These are phyloP conservation scores for Huntiella abstrusa DNA, from an alignment of 2,329 filamentous ascomycete species.

Conservation along the genomic window DNA sequence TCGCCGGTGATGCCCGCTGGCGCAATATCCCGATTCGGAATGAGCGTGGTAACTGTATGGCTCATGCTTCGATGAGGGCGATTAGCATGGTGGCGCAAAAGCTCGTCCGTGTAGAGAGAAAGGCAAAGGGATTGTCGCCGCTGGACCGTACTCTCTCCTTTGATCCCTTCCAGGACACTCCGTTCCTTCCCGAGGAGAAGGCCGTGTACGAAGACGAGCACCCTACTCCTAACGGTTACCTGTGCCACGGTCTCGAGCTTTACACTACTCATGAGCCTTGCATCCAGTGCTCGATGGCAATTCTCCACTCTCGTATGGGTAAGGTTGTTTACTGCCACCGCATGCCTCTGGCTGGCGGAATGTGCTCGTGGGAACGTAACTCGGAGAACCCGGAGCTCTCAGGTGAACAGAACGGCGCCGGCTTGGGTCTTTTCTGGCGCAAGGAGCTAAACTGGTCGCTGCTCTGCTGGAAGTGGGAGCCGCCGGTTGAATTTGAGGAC, in stretches of 20 bases:
- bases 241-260: slow-evolving; percentile 83
- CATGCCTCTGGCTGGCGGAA: slow-evolving; percentile 64
- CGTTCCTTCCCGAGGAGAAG: slow-evolving; percentile 48
- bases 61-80: slow-evolving; percentile 57
- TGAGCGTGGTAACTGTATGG: slow-evolving; percentile 52
- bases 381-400: slow-evolving; percentile 23
- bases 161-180: slow-evolving; percentile 48
- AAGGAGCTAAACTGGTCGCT: slow-evolving; percentile 75
- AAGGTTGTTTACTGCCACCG: slow-evolving; percentile 63
- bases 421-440: slow-evolving; percentile 51
- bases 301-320: slow-evolving; percentile 82
- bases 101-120: slow-evolving; percentile 36
- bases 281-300: slow-evolving; percentile 91
- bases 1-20: slow-evolving; percentile 63
- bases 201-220: slow-evolving; percentile 45
- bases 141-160: slow-evolving; percentile 28
- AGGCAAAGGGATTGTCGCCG: slow-evolving; percentile 19
- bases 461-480: slow-evolving; percentile 59
- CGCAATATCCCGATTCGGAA: slow-evolving; percentile 28
- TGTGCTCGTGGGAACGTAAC: slow-evolving; percentile 56
- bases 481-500: slow-evolving; percentile 21
- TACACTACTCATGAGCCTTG: slow-evolving; percentile 94
- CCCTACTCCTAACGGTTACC: slow-evolving; percentile 59
- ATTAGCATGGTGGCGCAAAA: slow-evolving; percentile 68
- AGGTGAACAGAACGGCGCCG: slow-evolving; percentile 30